Base-by-base conservation (phyloP, 2,329 filamentous ascomycete species). In the Apiospora kogelbergensis region DNA sequence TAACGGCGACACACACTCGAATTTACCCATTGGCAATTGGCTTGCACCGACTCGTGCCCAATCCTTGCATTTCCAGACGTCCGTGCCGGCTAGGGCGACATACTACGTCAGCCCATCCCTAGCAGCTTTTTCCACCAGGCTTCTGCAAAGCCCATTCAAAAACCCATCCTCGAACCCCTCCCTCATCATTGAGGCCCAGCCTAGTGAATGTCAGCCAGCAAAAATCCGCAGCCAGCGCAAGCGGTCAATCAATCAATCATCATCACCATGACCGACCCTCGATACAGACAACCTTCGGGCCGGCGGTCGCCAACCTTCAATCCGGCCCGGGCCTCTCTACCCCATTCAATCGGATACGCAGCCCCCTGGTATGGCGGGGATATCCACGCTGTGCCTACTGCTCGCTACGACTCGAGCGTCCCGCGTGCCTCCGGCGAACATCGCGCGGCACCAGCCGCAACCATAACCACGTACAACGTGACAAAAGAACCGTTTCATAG, bases 401-500 rank as follows among this genome's bases (percentile, higher is more conserved):
- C 76, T 68, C 80, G 80, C 26, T 77, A 80, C 70, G 74, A 80
- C 66, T 70, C 77, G 45, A 70, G 77, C 64, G 72, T 72, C 9
- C 76, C 71, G 75, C 81, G 74, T 76, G 81, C 73, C 72, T 77
- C 72, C 72, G 80, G 73, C 67, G 80, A 79, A 44, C 75, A 73
- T 75, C 79, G 73, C 72, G 70, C 69, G 68, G 76, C 80, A 75
- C 73, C 80, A 66, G 76, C 80, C 30, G 81, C 85, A 46, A 85
- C 83, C 11, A 84, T 86, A 22, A 87, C 86, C 65, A 86, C 86
- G 13, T 90, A 90, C 74, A 85, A 86, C 67, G 83, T 88, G 67
- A 83, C 83, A 68, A 84, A 86, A 64, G 88, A 90, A 57, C 81
- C 84, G 44, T 74, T 85, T 24, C 75, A 81, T 46, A 82, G 85